Evolutionary conservation across 345 rosid genomes (phyloP).

Genomic region (Lepidium africanum): DNA sequence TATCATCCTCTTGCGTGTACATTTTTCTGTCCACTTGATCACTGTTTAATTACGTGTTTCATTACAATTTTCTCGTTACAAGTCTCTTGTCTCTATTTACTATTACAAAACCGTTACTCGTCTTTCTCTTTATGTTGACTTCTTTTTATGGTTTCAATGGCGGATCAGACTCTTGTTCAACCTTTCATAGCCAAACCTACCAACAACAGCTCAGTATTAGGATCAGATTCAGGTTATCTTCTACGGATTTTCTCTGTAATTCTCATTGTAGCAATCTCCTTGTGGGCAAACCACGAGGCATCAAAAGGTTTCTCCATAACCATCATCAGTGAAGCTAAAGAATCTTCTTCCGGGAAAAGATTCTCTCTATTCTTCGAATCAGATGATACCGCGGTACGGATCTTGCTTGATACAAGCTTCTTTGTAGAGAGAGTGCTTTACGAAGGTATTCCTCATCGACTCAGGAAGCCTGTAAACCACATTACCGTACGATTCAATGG

Average conservation of each 20-base stretch:
- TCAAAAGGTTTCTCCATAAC: slow-evolving; percentile 43
- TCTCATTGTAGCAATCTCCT: slow-evolving; percentile 38
- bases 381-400: slow-evolving; percentile 45
- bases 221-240: slow-evolving; percentile 14
- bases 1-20: slow-evolving; percentile 28
- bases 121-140: slow-evolving; percentile 15
- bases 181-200: slow-evolving; percentile 25
- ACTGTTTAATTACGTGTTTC: slow-evolving; percentile 5
- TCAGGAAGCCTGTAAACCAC: slow-evolving; percentile 20
- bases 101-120: slow-evolving; percentile 8
- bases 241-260: slow-evolving; percentile 30
- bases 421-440: slow-evolving; percentile 42
- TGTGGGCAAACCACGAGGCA: slow-evolving; percentile 54
- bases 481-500: slow-evolving; percentile 31
- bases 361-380: slow-evolving; percentile 45
- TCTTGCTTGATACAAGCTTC: slow-evolving; percentile 35
- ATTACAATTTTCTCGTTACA: slow-evolving; percentile 14
- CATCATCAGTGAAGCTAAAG: slow-evolving; percentile 35
- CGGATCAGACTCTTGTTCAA: slow-evolving; percentile 24
- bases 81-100: slow-evolving; percentile 6
- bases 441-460: slow-evolving; percentile 26
- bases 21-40: slow-evolving; percentile 27
- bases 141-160: slow-evolving; percentile 20
- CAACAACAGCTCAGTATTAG: not conserved
- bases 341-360: slow-evolving; percentile 27